These are phyloP conservation scores for Bjerkandera adusta DNA, from an alignment of 1,284 basidiomycete genomes.

Conservation along the genomic window DNA sequence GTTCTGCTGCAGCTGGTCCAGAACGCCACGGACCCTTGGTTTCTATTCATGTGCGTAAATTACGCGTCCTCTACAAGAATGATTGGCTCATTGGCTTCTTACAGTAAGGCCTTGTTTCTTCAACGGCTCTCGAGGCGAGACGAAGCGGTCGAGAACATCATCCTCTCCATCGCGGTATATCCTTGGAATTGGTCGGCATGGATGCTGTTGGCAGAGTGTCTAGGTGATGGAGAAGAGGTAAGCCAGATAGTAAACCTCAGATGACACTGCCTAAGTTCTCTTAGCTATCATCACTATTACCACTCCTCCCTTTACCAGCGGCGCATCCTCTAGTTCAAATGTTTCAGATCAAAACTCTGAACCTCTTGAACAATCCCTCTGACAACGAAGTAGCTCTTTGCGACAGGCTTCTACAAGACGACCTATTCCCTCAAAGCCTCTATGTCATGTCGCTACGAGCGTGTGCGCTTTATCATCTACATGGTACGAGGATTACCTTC, in stretches of 20 bases:
- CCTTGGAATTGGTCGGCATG: slow-evolving; percentile 98
- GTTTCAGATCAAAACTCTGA: slow-evolving; percentile 88
- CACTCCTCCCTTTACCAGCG: slow-evolving; percentile 60
- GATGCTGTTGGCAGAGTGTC: slow-evolving; percentile 77
- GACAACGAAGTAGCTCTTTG: slow-evolving; percentile 81
- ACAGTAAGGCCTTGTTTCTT: slow-evolving; percentile 78
- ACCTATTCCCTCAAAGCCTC: slow-evolving; percentile 81
- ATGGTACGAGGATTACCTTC: slow-evolving; percentile 58
- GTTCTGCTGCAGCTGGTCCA: slow-evolving; percentile 60
- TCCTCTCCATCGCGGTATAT: slow-evolving; percentile 77
- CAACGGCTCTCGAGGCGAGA: slow-evolving; percentile 76
- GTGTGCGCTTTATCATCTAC: slow-evolving; percentile 85
- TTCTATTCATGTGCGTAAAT: slow-evolving; percentile 79
- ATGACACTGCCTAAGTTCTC: neutral
- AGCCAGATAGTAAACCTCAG: slow-evolving; percentile 2
- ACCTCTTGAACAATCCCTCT: slow-evolving; percentile 86
- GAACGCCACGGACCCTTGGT: slow-evolving; percentile 73
- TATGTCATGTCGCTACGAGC: slow-evolving; percentile 88
- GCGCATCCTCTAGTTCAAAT: slow-evolving; percentile 78
- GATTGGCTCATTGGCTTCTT: slow-evolving; percentile 12
- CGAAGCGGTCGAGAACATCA: slow-evolving; percentile 82
- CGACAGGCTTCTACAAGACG: slow-evolving; percentile 66
- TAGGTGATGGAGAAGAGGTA: slow-evolving; percentile 91
- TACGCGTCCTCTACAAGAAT: slow-evolving; percentile 8
- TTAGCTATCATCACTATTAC: slow-evolving; percentile 63